phyloP scores from a whole-genome alignment of 2,329 filamentous ascomycete genomes.

The Ophiostoma ips region DNA sequence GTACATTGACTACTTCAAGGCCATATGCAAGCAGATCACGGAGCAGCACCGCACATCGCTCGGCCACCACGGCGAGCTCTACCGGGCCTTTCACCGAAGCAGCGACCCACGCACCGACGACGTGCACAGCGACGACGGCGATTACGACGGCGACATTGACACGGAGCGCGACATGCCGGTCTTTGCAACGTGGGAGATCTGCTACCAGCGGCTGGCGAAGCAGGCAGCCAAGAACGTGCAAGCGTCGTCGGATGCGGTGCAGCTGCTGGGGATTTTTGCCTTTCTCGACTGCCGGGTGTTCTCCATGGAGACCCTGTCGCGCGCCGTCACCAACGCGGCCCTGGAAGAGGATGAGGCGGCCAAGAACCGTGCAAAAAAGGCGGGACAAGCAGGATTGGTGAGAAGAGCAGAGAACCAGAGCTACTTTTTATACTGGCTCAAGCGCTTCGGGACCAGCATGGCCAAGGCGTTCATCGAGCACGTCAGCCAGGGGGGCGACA shows the following conservation, averaged over 20 bases:
- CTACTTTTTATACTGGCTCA: neutral
- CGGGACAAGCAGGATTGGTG: neutral
- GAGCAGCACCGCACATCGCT: neutral
- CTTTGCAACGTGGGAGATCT: conserved; percentile 1
- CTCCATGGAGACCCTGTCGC: neutral
- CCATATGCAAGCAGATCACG: neutral
- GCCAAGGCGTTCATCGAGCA: neutral
- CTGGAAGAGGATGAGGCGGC: neutral
- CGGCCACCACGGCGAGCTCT: too few relatives aligned
- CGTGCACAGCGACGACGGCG: neutral
- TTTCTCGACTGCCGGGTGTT: neutral
- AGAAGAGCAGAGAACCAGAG: neutral
- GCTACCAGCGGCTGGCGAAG: neutral
- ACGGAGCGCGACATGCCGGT: neutral
- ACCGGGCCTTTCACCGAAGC: too few relatives aligned
- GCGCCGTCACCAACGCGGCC: neutral
- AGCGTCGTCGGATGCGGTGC: neutral
- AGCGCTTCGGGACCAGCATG: neutral
- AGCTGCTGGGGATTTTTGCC: neutral
- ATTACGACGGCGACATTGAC: neutral
- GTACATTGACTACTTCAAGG: conserved; percentile 1
- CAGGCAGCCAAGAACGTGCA: neutral
- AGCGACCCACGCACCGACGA: neutral
- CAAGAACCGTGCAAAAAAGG: neutral
- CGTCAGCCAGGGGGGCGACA: neutral